Base-by-base conservation (phyloP, 306 rosid genomes). In the Quercus robur region DNA sequence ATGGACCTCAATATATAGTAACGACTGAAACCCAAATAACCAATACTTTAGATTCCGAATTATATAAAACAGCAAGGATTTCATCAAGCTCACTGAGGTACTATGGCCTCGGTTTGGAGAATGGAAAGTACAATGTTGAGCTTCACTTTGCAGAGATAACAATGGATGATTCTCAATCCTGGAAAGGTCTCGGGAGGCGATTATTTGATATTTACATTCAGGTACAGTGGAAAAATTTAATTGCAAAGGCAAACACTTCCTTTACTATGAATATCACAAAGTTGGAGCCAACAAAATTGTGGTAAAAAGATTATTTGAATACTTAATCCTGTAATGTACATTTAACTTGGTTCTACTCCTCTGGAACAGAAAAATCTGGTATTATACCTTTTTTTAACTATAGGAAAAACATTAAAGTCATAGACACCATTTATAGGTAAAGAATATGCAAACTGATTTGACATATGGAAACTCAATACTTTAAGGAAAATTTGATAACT, bases 171-270 rank as follows among this genome's bases (percentile, higher is more conserved):
- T 44, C 77, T 58, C 23, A 4, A 17, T 80, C 87, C 11, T 84
- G 87, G 87, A 84, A 67, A 80, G 84, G 79, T 46, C 84, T 84
- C 10, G 87, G 87, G 5, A 80, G 82, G 77, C 87, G 87, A 71
- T 18, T 84, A 26, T 84, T 84, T 41, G 82, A 84, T 69, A 64
- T 84, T 44, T 84, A 84, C 82, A 58, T 84, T 58, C 87, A 84
- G 87, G 87, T 84, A 80, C 10, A 9, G 75, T 14, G 31, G 31
- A 68, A 14, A 67, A 18, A 28, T 68, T n/a, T 31, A 10, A 52
- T 17, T 12, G 12, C 33, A 51, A 51, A 44, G 35, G 35, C 56
- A 71, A 56, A 2, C 75, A 49, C 21, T 49, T 3, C 33, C 3
- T 64, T 17, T 30, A 49, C 19, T 63, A 6, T 66, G 25, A 33